phyloP scores from a whole-genome alignment of 2,329 filamentous ascomycete genomes.

The Colletotrichum sp. region DNA sequence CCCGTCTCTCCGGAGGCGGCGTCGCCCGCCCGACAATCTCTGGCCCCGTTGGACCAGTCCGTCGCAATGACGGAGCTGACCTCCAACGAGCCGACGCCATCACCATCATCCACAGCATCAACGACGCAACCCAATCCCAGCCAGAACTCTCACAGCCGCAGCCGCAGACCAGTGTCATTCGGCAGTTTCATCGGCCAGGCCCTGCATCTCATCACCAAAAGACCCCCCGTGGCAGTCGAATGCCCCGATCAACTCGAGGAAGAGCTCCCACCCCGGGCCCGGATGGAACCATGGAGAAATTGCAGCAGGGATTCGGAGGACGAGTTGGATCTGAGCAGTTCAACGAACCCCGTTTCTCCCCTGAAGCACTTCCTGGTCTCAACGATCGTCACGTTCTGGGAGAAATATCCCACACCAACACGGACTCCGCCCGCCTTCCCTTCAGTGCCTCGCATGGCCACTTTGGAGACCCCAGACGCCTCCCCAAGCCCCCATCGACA shows the following conservation, averaged over 20 bases:
- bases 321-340: not conserved
- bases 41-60: conserved; percentile 40
- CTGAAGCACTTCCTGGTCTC: not conserved
- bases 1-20: not conserved
- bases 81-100: conserved; percentile 38
- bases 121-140: not conserved
- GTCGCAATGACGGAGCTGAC: conserved; percentile 38
- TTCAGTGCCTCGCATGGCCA: not conserved
- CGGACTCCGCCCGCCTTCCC: not conserved
- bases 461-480: not conserved
- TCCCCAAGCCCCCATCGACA: not conserved
- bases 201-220: not conserved
- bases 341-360: not conserved
- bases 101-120: conserved; percentile 38
- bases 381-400: conserved; percentile 2
- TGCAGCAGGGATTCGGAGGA: not conserved
- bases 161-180: not conserved
- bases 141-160: not conserved
- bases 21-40: conserved; percentile 30
- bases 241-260: not conserved
- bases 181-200: not conserved
- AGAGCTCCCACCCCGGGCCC: not conserved
- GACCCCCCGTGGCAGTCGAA: not conserved
- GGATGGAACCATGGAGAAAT: not conserved
- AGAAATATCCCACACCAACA: conserved; percentile 4